A percentile compares a stretch with the other conserved stretches of the same genome.
These are phyloP conservation scores for Gossypium anomalum DNA, from an alignment of 345 rosid species.

Conservation along the genomic window DNA sequence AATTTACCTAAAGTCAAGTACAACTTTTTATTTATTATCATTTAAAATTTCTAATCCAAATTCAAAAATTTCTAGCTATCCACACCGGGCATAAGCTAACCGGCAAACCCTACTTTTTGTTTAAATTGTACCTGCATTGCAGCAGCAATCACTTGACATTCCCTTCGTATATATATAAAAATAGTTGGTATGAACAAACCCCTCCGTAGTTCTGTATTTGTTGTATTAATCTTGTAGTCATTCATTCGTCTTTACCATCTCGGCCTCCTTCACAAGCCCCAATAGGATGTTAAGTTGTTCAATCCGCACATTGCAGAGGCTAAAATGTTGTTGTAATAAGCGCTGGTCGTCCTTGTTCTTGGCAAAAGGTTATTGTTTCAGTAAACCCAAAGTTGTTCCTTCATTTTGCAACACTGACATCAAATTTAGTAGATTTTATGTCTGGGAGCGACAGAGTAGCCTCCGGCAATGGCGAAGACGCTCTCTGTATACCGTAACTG, in stretches of 20 bases:
- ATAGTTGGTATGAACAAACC: neutral
- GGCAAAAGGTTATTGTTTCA: neutral
- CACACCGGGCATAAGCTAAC: neutral
- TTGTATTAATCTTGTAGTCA: neutral
- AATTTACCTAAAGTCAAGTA: too few relatives aligned
- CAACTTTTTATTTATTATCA: too few relatives aligned
- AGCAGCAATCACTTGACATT: neutral
- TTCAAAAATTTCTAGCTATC: too few relatives aligned
- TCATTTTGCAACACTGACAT: neutral
- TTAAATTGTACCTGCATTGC: neutral
- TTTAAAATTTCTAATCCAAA: too few relatives aligned
- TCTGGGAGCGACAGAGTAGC: neutral
- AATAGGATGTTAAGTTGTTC: conserved; percentile 4
- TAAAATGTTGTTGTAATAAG: neutral
- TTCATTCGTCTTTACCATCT: neutral
- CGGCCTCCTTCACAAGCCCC: neutral
- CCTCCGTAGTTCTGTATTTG: neutral
- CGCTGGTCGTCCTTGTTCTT: neutral
- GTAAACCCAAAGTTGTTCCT: neutral
- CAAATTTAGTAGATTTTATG: neutral
- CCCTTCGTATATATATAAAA: neutral
- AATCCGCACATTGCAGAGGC: conserved; percentile 1
- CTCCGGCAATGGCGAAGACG: neutral
- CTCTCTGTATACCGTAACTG: conserved; percentile 6
- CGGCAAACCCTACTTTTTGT: neutral